phyloP scores from a whole-genome alignment of 2,329 filamentous ascomycete genomes.

The Thelonectria blattea region DNA sequence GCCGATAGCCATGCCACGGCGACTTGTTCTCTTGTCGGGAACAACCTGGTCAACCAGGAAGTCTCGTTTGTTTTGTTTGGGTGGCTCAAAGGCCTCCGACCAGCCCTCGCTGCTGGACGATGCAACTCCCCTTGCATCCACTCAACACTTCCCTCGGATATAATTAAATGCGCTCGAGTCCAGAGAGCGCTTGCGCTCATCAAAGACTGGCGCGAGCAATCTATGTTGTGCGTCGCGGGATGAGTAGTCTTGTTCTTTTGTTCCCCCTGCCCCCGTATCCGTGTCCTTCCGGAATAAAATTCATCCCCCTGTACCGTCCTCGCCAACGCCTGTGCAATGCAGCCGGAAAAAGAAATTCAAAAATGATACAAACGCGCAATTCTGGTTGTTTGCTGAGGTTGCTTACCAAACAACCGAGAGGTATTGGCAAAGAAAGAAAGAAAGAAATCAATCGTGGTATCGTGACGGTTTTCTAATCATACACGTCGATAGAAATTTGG shows the following conservation, averaged over 20 bases:
- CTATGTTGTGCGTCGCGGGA: constrained; percentile 48
- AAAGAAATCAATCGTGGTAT: constrained; percentile 53
- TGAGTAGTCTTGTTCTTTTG: constrained; percentile 47
- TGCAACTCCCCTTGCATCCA: constrained; percentile 23
- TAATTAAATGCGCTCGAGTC: constrained; percentile 41
- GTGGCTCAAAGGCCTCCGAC: constrained; percentile 10
- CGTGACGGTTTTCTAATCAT: constrained; percentile 53
- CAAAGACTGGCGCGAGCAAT: constrained; percentile 43
- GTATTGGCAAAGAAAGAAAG: constrained; percentile 25
- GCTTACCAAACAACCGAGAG: constrained; percentile 25
- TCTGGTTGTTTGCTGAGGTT: constrained; percentile 29
- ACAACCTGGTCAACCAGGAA: constrained; percentile 10
- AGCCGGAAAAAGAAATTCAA: constrained; percentile 40
- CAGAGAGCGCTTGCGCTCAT: constrained; percentile 34
- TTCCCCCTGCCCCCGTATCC: constrained; percentile 36
- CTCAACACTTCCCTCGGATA: constrained; percentile 34
- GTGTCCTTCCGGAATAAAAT: constrained; percentile 39
- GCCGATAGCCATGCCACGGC: neutral
- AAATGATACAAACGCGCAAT: constrained; percentile 47
- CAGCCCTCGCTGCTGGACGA: constrained; percentile 18
- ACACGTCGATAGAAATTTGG: constrained; percentile 43
- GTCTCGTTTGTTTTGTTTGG: constrained; percentile 17
- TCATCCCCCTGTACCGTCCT: constrained; percentile 41
- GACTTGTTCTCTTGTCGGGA: constrained; percentile 20
- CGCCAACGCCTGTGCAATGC: constrained; percentile 67